Percentiles rank a stretch among this genome's conserved stretches.
Conservation (phyloP, 495 filamentous ascomycete genomes). For the Lentithecium fluviatile region DNA sequence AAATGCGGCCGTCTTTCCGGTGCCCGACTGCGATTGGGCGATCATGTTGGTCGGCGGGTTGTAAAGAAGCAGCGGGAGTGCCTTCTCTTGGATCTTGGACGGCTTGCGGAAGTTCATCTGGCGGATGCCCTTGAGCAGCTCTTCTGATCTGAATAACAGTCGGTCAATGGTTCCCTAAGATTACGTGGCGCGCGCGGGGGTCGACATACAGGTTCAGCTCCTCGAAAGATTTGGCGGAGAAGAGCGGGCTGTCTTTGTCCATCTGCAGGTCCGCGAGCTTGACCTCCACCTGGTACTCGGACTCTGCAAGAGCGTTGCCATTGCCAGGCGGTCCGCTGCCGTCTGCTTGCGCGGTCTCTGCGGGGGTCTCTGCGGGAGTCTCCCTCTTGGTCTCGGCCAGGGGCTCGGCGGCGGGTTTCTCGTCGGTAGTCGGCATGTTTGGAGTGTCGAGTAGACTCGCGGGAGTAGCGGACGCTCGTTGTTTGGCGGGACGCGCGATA, state of each 20-base stretch:
- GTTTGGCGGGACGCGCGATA: no score
- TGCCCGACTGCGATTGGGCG: conserved; percentile 96
- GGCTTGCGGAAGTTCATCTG: conserved; percentile 90
- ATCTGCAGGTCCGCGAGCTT: conserved; percentile 86
- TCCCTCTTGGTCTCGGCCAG: neutral
- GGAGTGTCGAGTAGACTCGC: neutral
- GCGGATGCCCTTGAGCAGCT: conserved; percentile 62
- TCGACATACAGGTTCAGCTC: conserved; percentile 75
- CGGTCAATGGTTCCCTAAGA: conserved; percentile 5
- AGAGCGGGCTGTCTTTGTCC: conserved; percentile 83
- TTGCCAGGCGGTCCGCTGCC: conserved; percentile 38
- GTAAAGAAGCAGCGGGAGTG: conserved; percentile 78
- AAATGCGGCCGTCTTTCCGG: conserved; percentile 97
- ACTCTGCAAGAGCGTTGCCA: conserved; percentile 60
- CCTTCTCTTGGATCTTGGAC: conserved; percentile 94
- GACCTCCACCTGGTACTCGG: conserved; percentile 79
- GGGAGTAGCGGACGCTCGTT: no score
- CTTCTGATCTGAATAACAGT: conserved; percentile 43
- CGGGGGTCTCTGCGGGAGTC: conserved; percentile 14
- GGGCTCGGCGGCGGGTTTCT: neutral
- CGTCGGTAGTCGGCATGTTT: conserved; percentile 9
- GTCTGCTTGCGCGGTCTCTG: conserved; percentile 28
- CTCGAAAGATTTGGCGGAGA: conserved; percentile 79
- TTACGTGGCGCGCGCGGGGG: neutral
- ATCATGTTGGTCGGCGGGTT: conserved; percentile 89